Base-by-base conservation (phyloP, 108 stramenopile genomes). In the Discostella pseudostelligera region DNA sequence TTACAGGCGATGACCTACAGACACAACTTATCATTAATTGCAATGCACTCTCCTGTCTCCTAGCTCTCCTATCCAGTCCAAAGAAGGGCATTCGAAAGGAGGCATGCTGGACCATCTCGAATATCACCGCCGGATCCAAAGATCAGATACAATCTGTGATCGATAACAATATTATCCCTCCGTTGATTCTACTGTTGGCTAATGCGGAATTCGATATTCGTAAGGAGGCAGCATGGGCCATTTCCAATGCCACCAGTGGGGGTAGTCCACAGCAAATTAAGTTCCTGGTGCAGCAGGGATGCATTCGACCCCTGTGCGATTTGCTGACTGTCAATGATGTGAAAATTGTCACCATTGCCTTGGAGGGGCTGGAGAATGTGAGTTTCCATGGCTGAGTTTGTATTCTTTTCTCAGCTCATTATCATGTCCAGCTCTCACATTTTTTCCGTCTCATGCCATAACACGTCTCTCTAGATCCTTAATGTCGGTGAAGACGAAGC, bases 191-290 rank as follows among this genome's bases (percentile, higher is more conserved):
- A 56, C 67, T 97, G 10, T 80, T 97, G 47, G 69, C 78, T 1
- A 86, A 92, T 61, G 96, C 96, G n/a, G 97, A 98, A 68, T 97
- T 97, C 61, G 99, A 99, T 80, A 96, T 99, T 63, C 73, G 95
- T n/a, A 98, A 98, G 83, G 97, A 98, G 77, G 97, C 97, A 10
- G 97, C 96, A 17, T 98, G 99, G 99, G 96, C 96, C 11, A 95
- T 99, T 75, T 94, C 90, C 49, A 99, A 99, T 74, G 99, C 97
- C 35, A 98, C 97, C 0, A 88, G 89, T n/a, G 97, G 99, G 32
- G 99, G 99, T 22, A 97, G 84, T 48, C 78, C 80, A 21, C 81
- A 90, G 40, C 97, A 99, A 78, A 96, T 98, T 71, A 92, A 91
- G 61, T 90, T 95, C 63, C 79, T 98, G 40, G 97, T 98, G 25